phyloP scores from a whole-genome alignment of 768 basidiomycete genomes.

The Serpula lacrymans region DNA sequence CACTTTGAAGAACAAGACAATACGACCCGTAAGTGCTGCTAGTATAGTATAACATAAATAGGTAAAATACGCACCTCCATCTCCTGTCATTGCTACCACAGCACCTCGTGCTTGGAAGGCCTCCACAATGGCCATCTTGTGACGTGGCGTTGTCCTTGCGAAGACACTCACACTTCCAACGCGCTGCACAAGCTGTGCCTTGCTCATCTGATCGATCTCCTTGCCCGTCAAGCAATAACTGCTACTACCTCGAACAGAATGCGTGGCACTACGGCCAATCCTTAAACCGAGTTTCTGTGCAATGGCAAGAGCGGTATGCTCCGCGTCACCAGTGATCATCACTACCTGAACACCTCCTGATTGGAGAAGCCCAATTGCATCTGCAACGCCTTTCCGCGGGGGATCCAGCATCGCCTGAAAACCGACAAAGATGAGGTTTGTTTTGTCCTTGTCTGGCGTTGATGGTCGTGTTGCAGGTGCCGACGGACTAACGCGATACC shows the following conservation, averaged over 20 bases:
- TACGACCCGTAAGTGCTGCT: slow-evolving; percentile 2
- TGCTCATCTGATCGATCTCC: slow-evolving; percentile 81
- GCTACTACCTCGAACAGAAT: slow-evolving; percentile 19
- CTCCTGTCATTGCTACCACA: slow-evolving; percentile 97
- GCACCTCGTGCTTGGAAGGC: slow-evolving; percentile 88
- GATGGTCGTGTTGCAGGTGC: slow-evolving; percentile 25
- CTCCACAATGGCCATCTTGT: slow-evolving; percentile 97
- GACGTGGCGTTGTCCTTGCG: slow-evolving; percentile 92
- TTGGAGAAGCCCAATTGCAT: slow-evolving; percentile 79
- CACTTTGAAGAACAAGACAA: slow-evolving; percentile 39
- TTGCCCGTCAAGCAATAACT: slow-evolving; percentile 71
- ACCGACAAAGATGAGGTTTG: slow-evolving; percentile 81
- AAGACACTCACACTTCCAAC: slow-evolving; percentile 85
- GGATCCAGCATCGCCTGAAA: slow-evolving; percentile 97
- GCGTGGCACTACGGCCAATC: slow-evolving; percentile 43
- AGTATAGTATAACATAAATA: background rate
- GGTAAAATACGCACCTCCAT: slow-evolving; percentile 64
- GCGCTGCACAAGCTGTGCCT: slow-evolving; percentile 75
- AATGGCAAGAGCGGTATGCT: slow-evolving; percentile 86
- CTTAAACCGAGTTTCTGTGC: slow-evolving; percentile 82
- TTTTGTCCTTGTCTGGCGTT: slow-evolving; percentile 33
- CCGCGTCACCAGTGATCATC: slow-evolving; percentile 97
- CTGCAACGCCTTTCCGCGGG: slow-evolving; percentile 89
- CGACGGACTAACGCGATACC: slow-evolving; percentile 11
- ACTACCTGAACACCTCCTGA: slow-evolving; percentile 91